Evolutionary conservation across 306 rosid species (phyloP), one percentile per base, ranked within the genome.

Genomic region (Gleditsia sinensis): DNA sequence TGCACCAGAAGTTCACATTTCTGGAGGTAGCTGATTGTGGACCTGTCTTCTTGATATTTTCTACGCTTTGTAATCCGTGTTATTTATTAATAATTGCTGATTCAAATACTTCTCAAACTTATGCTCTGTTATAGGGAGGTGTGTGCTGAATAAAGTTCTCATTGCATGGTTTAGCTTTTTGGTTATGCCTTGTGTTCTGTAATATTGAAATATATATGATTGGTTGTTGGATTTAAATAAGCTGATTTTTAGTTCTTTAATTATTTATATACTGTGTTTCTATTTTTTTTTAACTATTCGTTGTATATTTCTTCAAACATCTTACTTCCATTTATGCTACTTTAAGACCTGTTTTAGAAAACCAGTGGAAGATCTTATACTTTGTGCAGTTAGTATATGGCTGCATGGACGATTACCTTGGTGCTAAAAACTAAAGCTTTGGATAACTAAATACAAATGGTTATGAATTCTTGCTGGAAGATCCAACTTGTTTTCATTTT

Each of bases 1-100:
- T 86, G 78, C 45, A 94, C 40, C 96, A 94, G 82, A 91, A 90
- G 85, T 86, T 91, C 81, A 82, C 88, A 0, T 23, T 91, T 67
- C 88, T 24, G 76, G 96, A 94, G 97, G 98, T 88, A 19, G 34
- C 50, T 51, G 20, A 42, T 33, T 67, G 56, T 30, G 42, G 43
- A 73, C 64, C 71, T 25, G 7, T 37, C 36, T 6, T 36, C 20
- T 70, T 53, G 10, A 0, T 46, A 17, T 32, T 7, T 19, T 57
- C 34, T 28, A 17, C 36, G n/a, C 19, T 34, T 37, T 21, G 8
- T 27, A 24, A 32, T 42, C 53, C 56, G 4, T 75, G 16, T 23
- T 70, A 6, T 13, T 58, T 71, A 27, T 30, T 30, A 25, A 20
- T 28, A n/a, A 17, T 60, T 69, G 25, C 12, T 59, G n/a, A 16